Percentiles rank a stretch among this genome's conserved stretches.
Conservation (phyloP, 1,139 yeast genomes). For the Meyerozyma elateridarum region DNA sequence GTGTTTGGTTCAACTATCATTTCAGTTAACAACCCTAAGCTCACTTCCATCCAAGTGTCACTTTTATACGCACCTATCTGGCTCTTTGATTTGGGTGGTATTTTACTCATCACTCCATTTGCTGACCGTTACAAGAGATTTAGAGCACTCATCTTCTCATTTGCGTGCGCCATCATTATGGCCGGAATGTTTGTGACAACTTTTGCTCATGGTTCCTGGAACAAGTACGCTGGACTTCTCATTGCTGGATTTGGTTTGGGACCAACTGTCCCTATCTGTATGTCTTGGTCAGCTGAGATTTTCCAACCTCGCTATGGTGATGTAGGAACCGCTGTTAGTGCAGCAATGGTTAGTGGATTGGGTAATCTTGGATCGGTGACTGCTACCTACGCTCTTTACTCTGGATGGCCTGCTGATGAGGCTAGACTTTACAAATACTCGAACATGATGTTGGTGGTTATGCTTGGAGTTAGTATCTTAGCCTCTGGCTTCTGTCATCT, state of each 20-base stretch:
- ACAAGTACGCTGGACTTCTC: slow-evolving; percentile 71
- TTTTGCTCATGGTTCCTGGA: slow-evolving; percentile 70
- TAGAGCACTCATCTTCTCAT: slow-evolving; percentile 59
- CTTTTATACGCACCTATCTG: slow-evolving; percentile 84
- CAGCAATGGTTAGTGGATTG: slow-evolving; percentile 79
- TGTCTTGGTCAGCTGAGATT: slow-evolving; percentile 83
- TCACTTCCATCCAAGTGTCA: slow-evolving; percentile 66
- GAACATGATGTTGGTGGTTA: slow-evolving; percentile 79
- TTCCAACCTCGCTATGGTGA: slow-evolving; percentile 72
- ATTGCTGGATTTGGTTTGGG: slow-evolving; percentile 86
- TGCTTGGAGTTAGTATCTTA: slow-evolving; percentile 68
- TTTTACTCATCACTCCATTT: slow-evolving; percentile 69
- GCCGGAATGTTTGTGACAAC: slow-evolving; percentile 74
- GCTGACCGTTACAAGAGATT: slow-evolving; percentile 61
- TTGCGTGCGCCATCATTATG: slow-evolving; percentile 62
- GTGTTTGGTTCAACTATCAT: slow-evolving; percentile 86
- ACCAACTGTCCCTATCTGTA: slow-evolving; percentile 84
- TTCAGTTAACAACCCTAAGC: slow-evolving; percentile 54
- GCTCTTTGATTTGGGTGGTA: slow-evolving; percentile 82
- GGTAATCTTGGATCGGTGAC: slow-evolving; percentile 85
- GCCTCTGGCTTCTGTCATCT: slow-evolving; percentile 35
- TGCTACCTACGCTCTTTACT: slow-evolving; percentile 78
- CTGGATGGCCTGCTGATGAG: slow-evolving; percentile 82
- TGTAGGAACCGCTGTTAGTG: slow-evolving; percentile 77
- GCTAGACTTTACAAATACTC: slow-evolving; percentile 59